Percentiles rank a stretch among this genome's conserved stretches.
Evolutionary conservation across 2,329 filamentous ascomycete genomes (phyloP).

Genomic region (Allantophomopsis cytisporea): DNA sequence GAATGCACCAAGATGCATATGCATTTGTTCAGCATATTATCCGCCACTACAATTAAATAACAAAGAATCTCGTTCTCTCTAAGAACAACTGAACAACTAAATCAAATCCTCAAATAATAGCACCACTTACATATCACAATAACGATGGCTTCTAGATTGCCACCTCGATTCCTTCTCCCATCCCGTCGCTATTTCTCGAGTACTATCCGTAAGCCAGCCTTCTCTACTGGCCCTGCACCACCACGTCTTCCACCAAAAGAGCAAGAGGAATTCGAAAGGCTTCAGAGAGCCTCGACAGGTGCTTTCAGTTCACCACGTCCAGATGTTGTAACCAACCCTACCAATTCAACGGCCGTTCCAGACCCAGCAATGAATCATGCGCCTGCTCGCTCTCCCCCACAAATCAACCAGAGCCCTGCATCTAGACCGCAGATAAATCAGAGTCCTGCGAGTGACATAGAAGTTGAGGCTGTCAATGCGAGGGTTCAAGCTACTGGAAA

Average conservation of each 20-base stretch:
- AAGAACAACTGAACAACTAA: no score
- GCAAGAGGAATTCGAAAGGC: constrained; percentile 79
- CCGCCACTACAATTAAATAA: no score
- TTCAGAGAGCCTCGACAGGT: constrained; percentile 65
- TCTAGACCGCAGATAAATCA: constrained; percentile 31
- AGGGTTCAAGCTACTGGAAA: constrained; percentile 38
- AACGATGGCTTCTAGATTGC: constrained; percentile 14
- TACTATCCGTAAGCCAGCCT: constrained; percentile 18
- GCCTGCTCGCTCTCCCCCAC: constrained; percentile 13
- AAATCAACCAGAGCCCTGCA: constrained; percentile 8
- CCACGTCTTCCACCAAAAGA: constrained; percentile 79
- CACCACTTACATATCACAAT: no score
- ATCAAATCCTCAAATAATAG: no score
- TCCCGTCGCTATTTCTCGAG: constrained; percentile 15
- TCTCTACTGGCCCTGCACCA: constrained; percentile 50
- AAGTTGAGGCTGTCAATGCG: constrained; percentile 18
- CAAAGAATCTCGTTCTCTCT: no score
- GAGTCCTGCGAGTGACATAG: constrained; percentile 21
- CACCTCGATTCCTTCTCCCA: constrained; percentile 11
- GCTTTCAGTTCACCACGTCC: constrained; percentile 56
- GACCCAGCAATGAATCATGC: constrained; percentile 9
- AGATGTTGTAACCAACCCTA: constrained; percentile 23
- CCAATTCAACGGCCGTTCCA: constrained; percentile 5
- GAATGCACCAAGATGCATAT: no score
- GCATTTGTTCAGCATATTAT: no score